Evolutionary conservation across 805 yeast genomes (phyloP).

Genomic region (Pichia cabralensis): DNA sequence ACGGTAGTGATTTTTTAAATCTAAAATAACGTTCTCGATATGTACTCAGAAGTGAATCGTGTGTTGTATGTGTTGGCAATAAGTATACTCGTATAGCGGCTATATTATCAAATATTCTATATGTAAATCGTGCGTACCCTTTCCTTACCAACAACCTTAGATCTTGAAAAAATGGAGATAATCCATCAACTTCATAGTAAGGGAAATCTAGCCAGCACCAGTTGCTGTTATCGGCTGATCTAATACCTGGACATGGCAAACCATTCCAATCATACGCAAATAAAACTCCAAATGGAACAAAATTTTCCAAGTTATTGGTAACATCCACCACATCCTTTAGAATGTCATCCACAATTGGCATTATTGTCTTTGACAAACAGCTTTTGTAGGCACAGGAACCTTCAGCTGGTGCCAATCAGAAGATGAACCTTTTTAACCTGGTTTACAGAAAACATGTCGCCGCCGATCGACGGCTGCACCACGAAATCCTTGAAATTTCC

Average conservation of each 20-base stretch:
- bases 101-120: conserved; percentile 18
- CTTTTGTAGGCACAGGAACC: not conserved
- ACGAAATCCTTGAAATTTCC: too few relatives aligned
- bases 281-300: conserved; percentile 41
- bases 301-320: conserved; percentile 32
- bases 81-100: conserved; percentile 35
- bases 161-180: conserved; percentile 20
- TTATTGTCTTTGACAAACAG: too few relatives aligned
- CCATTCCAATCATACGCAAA: conserved; percentile 35
- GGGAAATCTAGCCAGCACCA: conserved; percentile 54
- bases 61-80: conserved; percentile 35
- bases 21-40: conserved; percentile 27
- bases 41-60: conserved; percentile 23
- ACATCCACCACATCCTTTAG: not conserved
- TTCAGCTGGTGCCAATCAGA: too few relatives aligned
- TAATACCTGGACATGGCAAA: conserved; percentile 27
- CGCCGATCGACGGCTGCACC: too few relatives aligned
- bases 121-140: conserved; percentile 37
- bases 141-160: conserved; percentile 34
- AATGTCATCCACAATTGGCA: too few relatives aligned
- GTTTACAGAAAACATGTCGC: too few relatives aligned
- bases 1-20: conserved; percentile 24
- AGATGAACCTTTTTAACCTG: too few relatives aligned
- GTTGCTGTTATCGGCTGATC: conserved; percentile 27
- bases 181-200: conserved; percentile 12